A percentile compares a stretch with the other conserved stretches of the same genome.
These are phyloP conservation scores for Geoglossum cookeanum DNA, from an alignment of 2,329 filamentous ascomycete genomes.

Conservation along the genomic window DNA sequence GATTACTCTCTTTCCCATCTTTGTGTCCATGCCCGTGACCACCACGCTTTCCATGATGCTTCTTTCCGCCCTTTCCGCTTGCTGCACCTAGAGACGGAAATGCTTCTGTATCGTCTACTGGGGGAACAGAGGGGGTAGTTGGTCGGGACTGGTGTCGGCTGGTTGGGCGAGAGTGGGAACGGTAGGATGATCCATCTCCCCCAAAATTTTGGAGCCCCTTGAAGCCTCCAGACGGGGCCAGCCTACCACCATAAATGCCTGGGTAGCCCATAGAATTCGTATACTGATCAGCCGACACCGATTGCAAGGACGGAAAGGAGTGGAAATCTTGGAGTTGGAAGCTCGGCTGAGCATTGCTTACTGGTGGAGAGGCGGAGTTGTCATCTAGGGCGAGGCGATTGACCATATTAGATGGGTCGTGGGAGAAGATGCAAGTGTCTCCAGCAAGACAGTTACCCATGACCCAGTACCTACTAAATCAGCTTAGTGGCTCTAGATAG, in stretches of 20 bases:
- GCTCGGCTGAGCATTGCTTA: conserved; percentile 40
- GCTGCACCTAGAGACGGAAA: conserved; percentile 63
- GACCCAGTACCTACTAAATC: conserved; percentile 60
- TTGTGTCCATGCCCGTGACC: conserved; percentile 54
- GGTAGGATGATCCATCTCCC: conserved; percentile 36
- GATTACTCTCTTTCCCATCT: conserved; percentile 36
- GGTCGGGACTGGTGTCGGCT: conserved; percentile 57
- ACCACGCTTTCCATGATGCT: conserved; percentile 41
- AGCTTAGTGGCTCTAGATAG: conserved; percentile 1
- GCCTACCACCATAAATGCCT: background rate
- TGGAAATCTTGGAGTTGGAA: conserved; percentile 71
- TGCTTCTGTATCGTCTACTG: conserved; percentile 89
- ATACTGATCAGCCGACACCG: conserved; percentile 15
- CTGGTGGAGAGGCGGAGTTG: conserved; percentile 38
- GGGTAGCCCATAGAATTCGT: background rate
- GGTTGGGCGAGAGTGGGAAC: conserved; percentile 61
- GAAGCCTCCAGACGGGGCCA: conserved; percentile 45
- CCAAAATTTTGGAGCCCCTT: conserved; percentile 38
- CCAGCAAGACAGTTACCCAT: conserved; percentile 90
- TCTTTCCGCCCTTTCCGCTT: conserved; percentile 55
- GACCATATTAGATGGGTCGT: conserved; percentile 76
- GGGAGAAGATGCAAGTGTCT: conserved; percentile 88
- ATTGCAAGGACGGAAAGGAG: conserved; percentile 59
- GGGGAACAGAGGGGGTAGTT: conserved; percentile 50
- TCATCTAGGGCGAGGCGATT: conserved; percentile 62